Evolutionary conservation across 202 grass and related monocot genomes (phyloP), one percentile per base, ranked within the genome.

Genomic region (Schoenoplectus triqueter): DNA sequence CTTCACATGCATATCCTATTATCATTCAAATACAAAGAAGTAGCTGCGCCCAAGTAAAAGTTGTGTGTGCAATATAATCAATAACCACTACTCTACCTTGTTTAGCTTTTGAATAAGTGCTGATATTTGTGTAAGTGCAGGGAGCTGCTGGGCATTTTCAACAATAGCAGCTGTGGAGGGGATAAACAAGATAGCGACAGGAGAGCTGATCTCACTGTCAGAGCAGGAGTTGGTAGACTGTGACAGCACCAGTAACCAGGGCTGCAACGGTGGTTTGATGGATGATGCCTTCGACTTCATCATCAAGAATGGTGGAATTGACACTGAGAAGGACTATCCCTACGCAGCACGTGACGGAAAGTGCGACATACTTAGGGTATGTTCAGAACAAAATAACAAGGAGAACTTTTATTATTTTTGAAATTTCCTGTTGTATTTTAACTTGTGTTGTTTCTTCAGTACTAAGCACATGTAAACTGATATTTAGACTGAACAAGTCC

Each of bases 111-210:
- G 3, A 73, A 5, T 13, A 19, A 22, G 8, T 59, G 46, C 3
- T 20, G 41, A 14, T 15, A 31, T 59, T 73, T 67, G 68, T 64
- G 79, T 40, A 7, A 3, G 4, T 90, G 76, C 92, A 94, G 92
- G 92, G 70, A 97, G 94, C 66, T 94, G 94, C 78, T 97, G 94
- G 94, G 94, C 94, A 41, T 97, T 97, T 84, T 94, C 94, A 18
- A 91, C 94, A 18, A 68, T 92, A 18, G 89, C 81, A 41, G 80
- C 94, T 47, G 94, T 97, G 42, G 94, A 97, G 49, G 92, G 92
- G 9, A 88, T 94, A 39, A 97, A 94, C 87, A 64, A 97, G 21
- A 84, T 97, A 64, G 92, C 94, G 41, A 97, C 92, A 5, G 94
- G 94, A 19, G 84, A 97, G 85, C 44, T 94, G 86, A 68, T 91